Conservation (phyloP, 495 filamentous ascomycete genomes). For the Staphylotrichum tortipilum region DNA sequence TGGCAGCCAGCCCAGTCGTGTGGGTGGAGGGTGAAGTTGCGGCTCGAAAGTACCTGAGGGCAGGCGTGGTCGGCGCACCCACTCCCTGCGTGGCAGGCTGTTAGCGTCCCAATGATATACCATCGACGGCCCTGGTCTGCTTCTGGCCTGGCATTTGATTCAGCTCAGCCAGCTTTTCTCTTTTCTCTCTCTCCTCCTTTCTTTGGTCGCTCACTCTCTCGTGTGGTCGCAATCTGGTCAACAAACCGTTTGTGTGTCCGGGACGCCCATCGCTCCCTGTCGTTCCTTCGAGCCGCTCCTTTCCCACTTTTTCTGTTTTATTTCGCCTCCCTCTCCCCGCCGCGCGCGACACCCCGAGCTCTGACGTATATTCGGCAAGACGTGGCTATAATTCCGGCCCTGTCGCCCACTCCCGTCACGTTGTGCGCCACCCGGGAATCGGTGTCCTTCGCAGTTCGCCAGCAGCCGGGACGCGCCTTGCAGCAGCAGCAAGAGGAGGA, state of each 20-base stretch:
- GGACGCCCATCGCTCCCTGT: too few species aligned
- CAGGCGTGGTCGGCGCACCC: background rate
- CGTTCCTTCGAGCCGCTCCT: background rate
- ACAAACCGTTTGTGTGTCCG: too few species aligned
- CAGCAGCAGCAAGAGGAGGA: too few species aligned
- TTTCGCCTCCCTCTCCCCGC: background rate
- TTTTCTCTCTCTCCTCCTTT: too few species aligned
- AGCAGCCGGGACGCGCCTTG: slow-evolving; percentile 18
- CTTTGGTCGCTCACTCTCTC: too few species aligned
- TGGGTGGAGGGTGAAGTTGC: too few species aligned
- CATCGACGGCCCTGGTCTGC: background rate
- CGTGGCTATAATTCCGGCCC: slow-evolving; percentile 15
- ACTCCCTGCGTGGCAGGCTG: background rate
- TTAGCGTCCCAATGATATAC: background rate
- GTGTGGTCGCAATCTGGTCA: too few species aligned
- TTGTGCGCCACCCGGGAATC: background rate
- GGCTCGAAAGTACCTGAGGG: too few species aligned
- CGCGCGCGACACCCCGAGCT: slow-evolving; percentile 8
- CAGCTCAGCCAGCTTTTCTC: too few species aligned
- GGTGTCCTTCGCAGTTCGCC: slow-evolving; percentile 15
- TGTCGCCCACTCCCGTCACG: slow-evolving; percentile 17
- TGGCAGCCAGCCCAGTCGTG: too few species aligned
- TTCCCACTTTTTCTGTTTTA: background rate
- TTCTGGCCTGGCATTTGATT: background rate
- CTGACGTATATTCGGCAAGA: slow-evolving; percentile 24